Percentiles rank a stretch among this genome's conserved stretches.
phyloP scores from a whole-genome alignment of 2,329 filamentous ascomycete genomes.

The Fusarium nisikadoi region DNA sequence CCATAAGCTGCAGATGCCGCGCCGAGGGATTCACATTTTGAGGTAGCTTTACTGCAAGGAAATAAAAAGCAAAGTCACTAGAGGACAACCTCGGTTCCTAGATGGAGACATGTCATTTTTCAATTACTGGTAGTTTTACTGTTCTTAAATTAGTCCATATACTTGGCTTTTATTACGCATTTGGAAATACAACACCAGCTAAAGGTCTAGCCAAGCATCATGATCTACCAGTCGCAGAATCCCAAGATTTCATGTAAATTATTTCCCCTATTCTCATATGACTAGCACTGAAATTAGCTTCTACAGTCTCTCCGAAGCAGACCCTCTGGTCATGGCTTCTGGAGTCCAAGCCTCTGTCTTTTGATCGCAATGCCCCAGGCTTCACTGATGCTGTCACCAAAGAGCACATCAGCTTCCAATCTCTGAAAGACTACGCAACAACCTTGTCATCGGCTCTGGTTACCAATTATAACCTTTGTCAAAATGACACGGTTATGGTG shows the following conservation, averaged over 20 bases:
- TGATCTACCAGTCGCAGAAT: not conserved
- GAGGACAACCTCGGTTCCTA: not conserved
- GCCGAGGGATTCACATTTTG: not conserved
- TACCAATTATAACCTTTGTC: not conserved
- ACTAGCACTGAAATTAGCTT: not conserved
- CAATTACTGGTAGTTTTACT: not conserved
- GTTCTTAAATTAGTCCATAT: not conserved
- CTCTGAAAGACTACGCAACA: not conserved
- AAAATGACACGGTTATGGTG: not conserved
- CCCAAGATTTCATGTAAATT: not conserved
- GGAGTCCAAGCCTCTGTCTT: not conserved
- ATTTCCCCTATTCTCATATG: accelerated
- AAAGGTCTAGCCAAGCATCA: not conserved
- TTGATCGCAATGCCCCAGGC: not conserved
- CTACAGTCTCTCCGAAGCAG: not conserved
- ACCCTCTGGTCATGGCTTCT: slow-evolving; percentile 4
- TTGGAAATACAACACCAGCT: accelerated
- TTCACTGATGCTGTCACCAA: not conserved
- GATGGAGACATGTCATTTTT: not conserved
- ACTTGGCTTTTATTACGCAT: accelerated
- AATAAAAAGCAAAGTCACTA: too few species aligned
- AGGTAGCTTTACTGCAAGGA: not conserved
- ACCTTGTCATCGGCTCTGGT: not conserved
- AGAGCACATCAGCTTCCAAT: not conserved
- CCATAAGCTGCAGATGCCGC: not conserved